Conservation (phyloP, 1,139 yeast genomes). For the Debaryomyces sp. region DNA sequence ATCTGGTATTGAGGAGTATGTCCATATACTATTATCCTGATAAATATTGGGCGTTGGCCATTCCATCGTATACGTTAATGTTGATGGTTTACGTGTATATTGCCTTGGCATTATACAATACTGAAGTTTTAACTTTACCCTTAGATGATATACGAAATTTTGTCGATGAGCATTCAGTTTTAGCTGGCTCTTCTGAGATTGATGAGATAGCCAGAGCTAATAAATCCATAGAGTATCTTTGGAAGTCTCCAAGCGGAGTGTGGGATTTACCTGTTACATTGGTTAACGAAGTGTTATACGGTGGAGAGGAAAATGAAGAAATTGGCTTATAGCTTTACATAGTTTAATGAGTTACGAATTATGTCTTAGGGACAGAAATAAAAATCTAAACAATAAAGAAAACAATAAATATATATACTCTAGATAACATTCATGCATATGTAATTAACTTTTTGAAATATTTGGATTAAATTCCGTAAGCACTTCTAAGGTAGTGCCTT, state of each 20-base stretch:
- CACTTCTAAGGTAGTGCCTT: slow-evolving; percentile 22
- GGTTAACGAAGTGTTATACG: slow-evolving; percentile 70
- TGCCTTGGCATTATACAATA: slow-evolving; percentile 69
- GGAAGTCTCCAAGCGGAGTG: slow-evolving; percentile 74
- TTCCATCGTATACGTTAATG: slow-evolving; percentile 72
- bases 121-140: slow-evolving; percentile 66
- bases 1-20: slow-evolving; percentile 47
- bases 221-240: slow-evolving; percentile 37
- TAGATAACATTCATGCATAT: slow-evolving; percentile 4
- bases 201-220: slow-evolving; percentile 13
- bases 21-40: slow-evolving; percentile 79
- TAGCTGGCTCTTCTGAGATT: slow-evolving; percentile 33
- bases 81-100: slow-evolving; percentile 71
- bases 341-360: slow-evolving; percentile 3
- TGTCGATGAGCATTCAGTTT: slow-evolving; percentile 66
- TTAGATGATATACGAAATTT: slow-evolving; percentile 63
- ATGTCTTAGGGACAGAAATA: slow-evolving; percentile 1
- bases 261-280: slow-evolving; percentile 77
- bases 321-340: neutral
- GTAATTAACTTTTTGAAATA: neutral
- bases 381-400: slow-evolving; percentile 3
- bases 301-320: slow-evolving; percentile 9
- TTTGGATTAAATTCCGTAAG: slow-evolving; percentile 23
- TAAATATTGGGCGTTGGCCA: slow-evolving; percentile 82
- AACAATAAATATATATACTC: slow-evolving; percentile 4